Conservation (phyloP, 2,329 filamentous ascomycete genomes). For the Pochonia chlamydosporia region DNA sequence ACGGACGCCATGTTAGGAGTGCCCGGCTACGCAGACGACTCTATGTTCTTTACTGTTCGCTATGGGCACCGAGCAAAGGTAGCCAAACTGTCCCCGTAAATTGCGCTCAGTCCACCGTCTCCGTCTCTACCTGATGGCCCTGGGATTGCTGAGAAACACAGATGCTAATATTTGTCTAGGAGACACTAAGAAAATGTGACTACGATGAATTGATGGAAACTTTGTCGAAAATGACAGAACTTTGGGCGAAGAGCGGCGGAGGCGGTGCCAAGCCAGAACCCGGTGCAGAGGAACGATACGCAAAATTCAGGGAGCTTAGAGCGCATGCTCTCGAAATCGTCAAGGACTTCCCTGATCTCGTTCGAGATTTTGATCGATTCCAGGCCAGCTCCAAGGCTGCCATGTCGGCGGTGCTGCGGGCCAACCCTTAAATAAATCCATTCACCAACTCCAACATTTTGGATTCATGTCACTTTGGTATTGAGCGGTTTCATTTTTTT, state of each 20-base stretch:
- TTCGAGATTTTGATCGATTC: conserved; percentile 21
- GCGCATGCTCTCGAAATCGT: conserved; percentile 16
- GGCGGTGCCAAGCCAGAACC: conserved; percentile 1
- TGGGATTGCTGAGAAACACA: background rate
- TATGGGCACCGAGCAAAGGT: conserved; percentile 20
- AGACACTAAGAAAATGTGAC: conserved; percentile 19
- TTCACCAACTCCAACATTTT: background rate
- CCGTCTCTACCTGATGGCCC: background rate
- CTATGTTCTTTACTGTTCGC: conserved; percentile 22
- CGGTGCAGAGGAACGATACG: conserved; percentile 6
- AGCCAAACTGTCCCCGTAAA: background rate
- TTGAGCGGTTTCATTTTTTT: background rate
- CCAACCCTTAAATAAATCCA: background rate
- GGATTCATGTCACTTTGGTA: background rate
- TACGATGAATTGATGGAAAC: conserved; percentile 17
- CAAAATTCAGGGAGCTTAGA: conserved; percentile 15
- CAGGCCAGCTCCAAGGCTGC: conserved; percentile 12
- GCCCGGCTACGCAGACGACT: conserved; percentile 23
- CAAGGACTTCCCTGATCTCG: conserved; percentile 20
- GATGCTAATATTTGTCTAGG: conserved; percentile 7
- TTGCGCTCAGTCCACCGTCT: too few relatives aligned
- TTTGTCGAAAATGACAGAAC: conserved; percentile 10
- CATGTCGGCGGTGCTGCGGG: conserved; percentile 1
- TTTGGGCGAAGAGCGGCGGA: conserved; percentile 11
- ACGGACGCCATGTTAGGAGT: conserved; percentile 19